Conservation (phyloP, 768 basidiomycete species). For the Pisolithus marmoratus region DNA sequence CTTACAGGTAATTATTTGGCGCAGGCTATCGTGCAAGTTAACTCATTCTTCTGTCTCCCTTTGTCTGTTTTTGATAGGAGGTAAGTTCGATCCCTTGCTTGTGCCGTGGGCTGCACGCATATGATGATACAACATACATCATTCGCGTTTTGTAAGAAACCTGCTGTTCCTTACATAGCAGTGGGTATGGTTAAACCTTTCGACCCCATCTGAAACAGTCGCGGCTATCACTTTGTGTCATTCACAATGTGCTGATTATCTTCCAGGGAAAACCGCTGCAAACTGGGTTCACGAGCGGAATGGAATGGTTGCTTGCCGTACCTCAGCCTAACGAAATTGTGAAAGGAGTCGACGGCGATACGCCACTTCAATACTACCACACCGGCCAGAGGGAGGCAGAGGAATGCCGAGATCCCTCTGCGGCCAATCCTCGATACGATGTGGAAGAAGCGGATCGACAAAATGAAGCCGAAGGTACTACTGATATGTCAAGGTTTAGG, state of each 20-base stretch:
- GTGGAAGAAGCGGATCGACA: constrained; percentile 57
- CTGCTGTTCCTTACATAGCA: constrained; percentile 60
- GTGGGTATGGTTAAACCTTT: constrained; percentile 53
- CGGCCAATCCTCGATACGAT: constrained; percentile 34
- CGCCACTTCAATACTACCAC: constrained; percentile 5
- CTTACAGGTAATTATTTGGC: constrained; percentile 3
- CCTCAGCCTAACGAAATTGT: constrained; percentile 15
- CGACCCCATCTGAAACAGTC: constrained; percentile 63
- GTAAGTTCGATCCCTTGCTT: constrained; percentile 25
- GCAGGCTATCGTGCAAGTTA: neutral
- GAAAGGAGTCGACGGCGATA: constrained; percentile 2
- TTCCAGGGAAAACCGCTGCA: constrained; percentile 61
- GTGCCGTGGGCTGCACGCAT: neutral
- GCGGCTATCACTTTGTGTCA: constrained; percentile 4
- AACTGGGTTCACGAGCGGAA: constrained; percentile 72
- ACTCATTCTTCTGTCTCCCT: neutral
- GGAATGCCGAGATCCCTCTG: neutral
- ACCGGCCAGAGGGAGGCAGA: neutral
- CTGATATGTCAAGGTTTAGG: constrained; percentile 51
- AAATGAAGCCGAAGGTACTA: constrained; percentile 45
- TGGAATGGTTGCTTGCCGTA: constrained; percentile 77
- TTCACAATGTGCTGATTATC: constrained; percentile 1
- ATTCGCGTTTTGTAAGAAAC: constrained; percentile 67
- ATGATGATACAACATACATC: constrained; percentile 54
- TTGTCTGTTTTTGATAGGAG: constrained; percentile 27